Base-by-base conservation (phyloP, 2,329 filamentous ascomycete species). In the Beauveria sp. region DNA sequence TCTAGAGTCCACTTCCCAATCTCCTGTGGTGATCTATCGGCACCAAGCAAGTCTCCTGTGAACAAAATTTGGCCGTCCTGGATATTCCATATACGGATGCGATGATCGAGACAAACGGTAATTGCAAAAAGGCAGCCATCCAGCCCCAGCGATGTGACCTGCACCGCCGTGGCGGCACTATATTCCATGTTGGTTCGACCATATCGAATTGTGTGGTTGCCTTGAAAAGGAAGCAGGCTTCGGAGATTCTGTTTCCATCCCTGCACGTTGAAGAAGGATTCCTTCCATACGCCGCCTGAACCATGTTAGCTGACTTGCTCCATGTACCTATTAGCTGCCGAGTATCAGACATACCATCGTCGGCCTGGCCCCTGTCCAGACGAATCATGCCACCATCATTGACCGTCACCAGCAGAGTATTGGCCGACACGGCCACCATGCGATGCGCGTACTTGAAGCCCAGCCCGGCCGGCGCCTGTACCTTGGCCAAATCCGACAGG, bases 41-140 rank as follows among this genome's bases (percentile, higher is more conserved):
- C 81, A 66, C 88, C 85, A 18, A 97, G 74, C 37, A 99, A 80
- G 72, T 99, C 93, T 66, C 85, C 86, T 6, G 88, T 87, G 61
- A 86, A 85, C 5, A 90, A 84, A 59, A 96, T 83, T 70, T 87
- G 89, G 52, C 92, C 92, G 44, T 84, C 90, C n/a, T 84, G 79
- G 37, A 93, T 79, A 69, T 96, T 94, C 93, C 94, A 97, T 44
- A 94, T 86, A 68, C 92, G 87, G 70, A 99, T 77, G 12, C 86
- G 88, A 71, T 99, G 92, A 67, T 99, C 92, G 63, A 99, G 79
- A 64, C 90, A 94, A 54, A 96, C 85, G 0, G 92, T 92, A 67
- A 96, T 90, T 2, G 84, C 78, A 65, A 84, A 87, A 1, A 79
- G 74, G 6, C 74, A 74, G 55, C 77, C 73, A 9, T 81, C 75